phyloP scores from a whole-genome alignment of 108 stramenopile species.

The Fistulifera pelliculosa region DNA sequence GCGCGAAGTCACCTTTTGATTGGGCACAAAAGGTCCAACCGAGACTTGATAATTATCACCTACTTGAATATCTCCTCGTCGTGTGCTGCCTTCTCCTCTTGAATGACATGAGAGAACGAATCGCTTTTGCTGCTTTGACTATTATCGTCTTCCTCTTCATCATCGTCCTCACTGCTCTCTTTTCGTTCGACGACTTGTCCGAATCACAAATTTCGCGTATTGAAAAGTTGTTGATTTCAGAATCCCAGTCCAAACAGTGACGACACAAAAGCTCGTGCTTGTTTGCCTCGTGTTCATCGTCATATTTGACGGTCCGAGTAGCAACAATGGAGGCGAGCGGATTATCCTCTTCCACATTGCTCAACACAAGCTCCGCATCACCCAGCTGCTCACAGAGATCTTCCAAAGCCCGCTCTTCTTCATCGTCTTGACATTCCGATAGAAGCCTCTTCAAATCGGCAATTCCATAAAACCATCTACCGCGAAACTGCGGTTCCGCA shows the following conservation, averaged over 20 bases:
- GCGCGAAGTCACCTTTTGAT: slow-evolving; percentile 22
- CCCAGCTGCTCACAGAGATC: neutral
- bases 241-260: neutral
- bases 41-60: slow-evolving; percentile 57
- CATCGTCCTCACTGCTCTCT: neutral
- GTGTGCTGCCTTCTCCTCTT: slow-evolving; percentile 11
- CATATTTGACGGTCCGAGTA: neutral
- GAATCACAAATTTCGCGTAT: neutral
- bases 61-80: slow-evolving; percentile 42
- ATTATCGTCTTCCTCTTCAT: neutral
- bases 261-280: neutral
- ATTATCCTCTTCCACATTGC: neutral
- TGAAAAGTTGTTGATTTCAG: neutral
- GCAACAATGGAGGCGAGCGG: neutral
- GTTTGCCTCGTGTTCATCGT: neutral
- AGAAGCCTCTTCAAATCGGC: neutral
- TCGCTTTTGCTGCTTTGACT: neutral
- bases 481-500: neutral
- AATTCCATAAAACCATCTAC: neutral
- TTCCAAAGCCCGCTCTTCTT: too few species aligned
- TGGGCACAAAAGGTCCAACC: slow-evolving; percentile 35
- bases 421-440: neutral
- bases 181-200: too few species aligned
- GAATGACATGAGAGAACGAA: neutral
- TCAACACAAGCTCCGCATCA: neutral